Evolutionary conservation across 192 early-diverging fungal species (phyloP).

Genomic region (Coemansia sp.): DNA sequence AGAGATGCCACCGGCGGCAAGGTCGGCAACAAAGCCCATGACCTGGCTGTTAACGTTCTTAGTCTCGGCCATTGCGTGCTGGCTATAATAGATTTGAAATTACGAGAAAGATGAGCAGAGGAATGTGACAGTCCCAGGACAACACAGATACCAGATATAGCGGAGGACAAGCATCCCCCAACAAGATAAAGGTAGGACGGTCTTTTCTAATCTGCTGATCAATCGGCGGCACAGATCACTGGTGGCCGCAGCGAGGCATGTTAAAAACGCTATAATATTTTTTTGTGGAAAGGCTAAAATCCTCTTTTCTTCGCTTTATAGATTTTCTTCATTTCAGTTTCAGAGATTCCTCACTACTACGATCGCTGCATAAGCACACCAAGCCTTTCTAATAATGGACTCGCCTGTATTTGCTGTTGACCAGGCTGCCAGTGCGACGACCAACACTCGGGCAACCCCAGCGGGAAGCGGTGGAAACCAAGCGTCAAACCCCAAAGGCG

Average conservation of each 20-base stretch:
- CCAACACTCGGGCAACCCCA: background rate
- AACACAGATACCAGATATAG: background rate
- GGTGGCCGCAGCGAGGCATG: background rate
- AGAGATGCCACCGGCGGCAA: constrained; percentile 89
- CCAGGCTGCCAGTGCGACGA: background rate
- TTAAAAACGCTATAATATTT: too few relatives aligned
- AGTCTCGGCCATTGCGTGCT: constrained; percentile 36
- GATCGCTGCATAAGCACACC: background rate
- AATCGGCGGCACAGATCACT: background rate
- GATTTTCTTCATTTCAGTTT: background rate
- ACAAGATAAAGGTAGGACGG: background rate
- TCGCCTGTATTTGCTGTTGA: background rate
- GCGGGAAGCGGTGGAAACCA: background rate
- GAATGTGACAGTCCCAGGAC: background rate
- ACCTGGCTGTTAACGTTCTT: constrained; percentile 38
- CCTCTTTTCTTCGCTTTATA: background rate
- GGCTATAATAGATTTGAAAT: background rate
- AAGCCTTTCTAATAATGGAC: background rate
- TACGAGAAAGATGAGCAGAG: constrained; percentile 1
- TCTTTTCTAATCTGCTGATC: background rate
- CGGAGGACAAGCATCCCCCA: background rate
- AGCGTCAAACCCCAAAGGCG: background rate
- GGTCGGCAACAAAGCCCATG: constrained; percentile 59
- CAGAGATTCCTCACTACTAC: background rate
- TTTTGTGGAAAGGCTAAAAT: background rate